Percentiles rank a stretch among this genome's conserved stretches.
Conservation (phyloP, 2,329 filamentous ascomycete genomes). For the Leptographium wingfieldii region DNA sequence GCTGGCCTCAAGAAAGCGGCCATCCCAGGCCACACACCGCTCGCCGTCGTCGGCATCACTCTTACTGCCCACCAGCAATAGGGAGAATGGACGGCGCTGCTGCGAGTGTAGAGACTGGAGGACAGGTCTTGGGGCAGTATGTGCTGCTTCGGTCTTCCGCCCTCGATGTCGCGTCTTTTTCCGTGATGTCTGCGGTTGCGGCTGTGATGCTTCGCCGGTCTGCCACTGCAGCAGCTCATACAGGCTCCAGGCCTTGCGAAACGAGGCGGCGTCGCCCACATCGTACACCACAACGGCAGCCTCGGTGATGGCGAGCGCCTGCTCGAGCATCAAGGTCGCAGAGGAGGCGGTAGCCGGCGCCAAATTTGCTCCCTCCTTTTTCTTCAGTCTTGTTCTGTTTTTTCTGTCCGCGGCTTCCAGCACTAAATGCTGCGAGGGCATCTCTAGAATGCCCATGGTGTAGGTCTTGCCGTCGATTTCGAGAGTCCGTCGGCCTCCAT, state of each 20-base stretch:
- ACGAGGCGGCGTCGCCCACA: constrained; percentile 17
- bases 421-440: constrained; percentile 12
- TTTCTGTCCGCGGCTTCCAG: no score
- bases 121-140: no score
- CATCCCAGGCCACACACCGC: constrained; percentile 17
- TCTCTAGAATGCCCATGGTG: constrained; percentile 24
- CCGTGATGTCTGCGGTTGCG: no score
- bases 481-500: constrained; percentile 22
- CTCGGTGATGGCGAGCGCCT: constrained; percentile 27
- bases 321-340: constrained; percentile 14
- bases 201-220: no score
- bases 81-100: neutral
- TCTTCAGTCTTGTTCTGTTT: no score
- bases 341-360: no score
- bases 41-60: constrained; percentile 19
- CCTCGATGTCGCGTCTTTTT: no score
- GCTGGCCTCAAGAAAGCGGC: constrained; percentile 22
- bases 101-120: no score
- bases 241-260: constrained; percentile 15
- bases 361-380: no score
- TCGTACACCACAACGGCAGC: constrained; percentile 25
- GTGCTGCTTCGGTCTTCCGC: no score
- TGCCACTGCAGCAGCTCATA: constrained; percentile 14
- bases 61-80: constrained; percentile 25
- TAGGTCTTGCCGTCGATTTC: constrained; percentile 20